phyloP scores from a whole-genome alignment of 768 basidiomycete species.

The Suillus variegatus region DNA sequence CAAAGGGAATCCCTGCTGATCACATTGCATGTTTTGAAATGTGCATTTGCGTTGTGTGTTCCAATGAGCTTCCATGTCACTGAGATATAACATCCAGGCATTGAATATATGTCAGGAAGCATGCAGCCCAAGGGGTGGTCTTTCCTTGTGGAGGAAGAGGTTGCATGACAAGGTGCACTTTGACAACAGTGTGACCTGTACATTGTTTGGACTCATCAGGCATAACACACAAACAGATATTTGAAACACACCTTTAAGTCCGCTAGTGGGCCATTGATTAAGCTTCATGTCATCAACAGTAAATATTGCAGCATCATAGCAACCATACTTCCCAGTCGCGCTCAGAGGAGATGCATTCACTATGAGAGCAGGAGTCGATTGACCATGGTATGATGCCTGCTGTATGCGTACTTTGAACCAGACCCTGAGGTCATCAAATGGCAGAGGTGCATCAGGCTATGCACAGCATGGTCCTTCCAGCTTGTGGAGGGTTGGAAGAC shows the following conservation, averaged over 20 bases:
- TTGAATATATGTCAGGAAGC: constrained; percentile 15
- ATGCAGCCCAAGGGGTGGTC: neutral
- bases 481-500: neutral
- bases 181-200: constrained; percentile 17
- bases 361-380: constrained; percentile 6
- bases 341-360: constrained; percentile 24
- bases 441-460: constrained; percentile 13
- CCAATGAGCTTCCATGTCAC: too few relatives aligned
- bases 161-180: constrained; percentile 20
- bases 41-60: too few relatives aligned
- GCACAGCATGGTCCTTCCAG: constrained; percentile 9
- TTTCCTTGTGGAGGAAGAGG: constrained; percentile 4
- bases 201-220: too few relatives aligned
- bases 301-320: constrained; percentile 22
- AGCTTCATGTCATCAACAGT: constrained; percentile 14
- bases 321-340: constrained; percentile 21
- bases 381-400: constrained; percentile 19
- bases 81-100: too few relatives aligned
- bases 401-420: constrained; percentile 20
- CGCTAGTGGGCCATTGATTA: constrained; percentile 16
- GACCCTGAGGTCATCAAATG: constrained; percentile 18
- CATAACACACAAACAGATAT: too few relatives aligned
- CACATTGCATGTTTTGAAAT: too few relatives aligned
- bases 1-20: too few relatives aligned
- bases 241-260: constrained; percentile 12